phyloP scores from a whole-genome alignment of 768 basidiomycete genomes.

The Strobilomyces confusus region DNA sequence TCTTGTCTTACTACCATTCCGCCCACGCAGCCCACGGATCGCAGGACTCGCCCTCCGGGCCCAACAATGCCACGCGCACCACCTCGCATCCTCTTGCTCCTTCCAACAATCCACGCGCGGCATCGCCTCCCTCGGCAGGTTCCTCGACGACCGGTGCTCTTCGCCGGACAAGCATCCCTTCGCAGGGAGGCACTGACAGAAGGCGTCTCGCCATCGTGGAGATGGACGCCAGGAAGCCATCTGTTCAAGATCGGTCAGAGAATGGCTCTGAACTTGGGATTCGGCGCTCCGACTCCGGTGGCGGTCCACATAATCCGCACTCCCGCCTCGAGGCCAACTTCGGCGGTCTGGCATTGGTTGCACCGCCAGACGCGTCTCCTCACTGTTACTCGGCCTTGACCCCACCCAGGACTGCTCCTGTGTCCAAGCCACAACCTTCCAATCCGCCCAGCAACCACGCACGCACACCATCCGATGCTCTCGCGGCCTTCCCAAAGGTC shows the following conservation, averaged over 20 bases:
- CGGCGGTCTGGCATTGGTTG: conserved; percentile 59
- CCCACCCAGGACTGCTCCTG: conserved; percentile 49
- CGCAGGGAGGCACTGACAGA: conserved; percentile 60
- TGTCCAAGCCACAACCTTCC: conserved; percentile 21
- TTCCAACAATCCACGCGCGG: conserved; percentile 10
- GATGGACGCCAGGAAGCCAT: conserved; percentile 37
- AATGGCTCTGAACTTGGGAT: conserved; percentile 14
- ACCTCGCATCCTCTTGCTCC: conserved; percentile 9
- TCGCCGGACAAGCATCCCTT: conserved; percentile 49
- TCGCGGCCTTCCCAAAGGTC: conserved; percentile 26
- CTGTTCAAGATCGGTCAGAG: conserved; percentile 27
- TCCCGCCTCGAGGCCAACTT: conserved; percentile 36
- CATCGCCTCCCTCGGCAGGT: conserved; percentile 29
- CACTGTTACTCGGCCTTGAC: conserved; percentile 49
- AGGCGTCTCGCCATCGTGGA: conserved; percentile 65
- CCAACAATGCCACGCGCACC: conserved; percentile 36
- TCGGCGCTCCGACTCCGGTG: conserved; percentile 23
- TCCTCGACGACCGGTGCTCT: conserved; percentile 29
- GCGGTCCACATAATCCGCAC: conserved; percentile 31
- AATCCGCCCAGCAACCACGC: conserved; percentile 30
- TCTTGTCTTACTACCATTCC: conserved; percentile 55
- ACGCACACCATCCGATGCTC: conserved; percentile 49
- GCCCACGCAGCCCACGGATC: conserved; percentile 23
- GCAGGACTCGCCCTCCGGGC: conserved; percentile 42
- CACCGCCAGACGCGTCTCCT: conserved; percentile 65